Evolutionary conservation across 495 filamentous ascomycete genomes (phyloP).

Genomic region (Penicillium longicatenatum): DNA sequence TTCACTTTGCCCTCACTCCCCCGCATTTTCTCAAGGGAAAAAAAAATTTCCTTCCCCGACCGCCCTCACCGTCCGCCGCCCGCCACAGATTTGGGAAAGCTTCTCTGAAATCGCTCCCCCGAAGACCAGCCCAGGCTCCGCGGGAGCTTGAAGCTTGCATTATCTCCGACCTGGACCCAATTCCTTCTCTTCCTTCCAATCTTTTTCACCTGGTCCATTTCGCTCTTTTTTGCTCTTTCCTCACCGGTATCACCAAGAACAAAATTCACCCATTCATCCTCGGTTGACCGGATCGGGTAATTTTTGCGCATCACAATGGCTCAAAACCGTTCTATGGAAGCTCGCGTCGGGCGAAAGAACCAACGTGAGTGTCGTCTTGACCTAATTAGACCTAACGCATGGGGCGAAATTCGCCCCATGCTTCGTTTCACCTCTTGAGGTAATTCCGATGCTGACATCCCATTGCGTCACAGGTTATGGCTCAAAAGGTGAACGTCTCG

Average conservation of each 20-base stretch:
- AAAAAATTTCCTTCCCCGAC: constrained; percentile 30
- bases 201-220: constrained; percentile 3
- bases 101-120: not conserved
- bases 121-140: constrained; percentile 12
- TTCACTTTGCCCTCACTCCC: constrained; percentile 15
- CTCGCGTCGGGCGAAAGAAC: constrained; percentile 72
- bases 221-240: constrained; percentile 24
- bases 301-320: constrained; percentile 50
- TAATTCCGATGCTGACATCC: constrained; percentile 7
- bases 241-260: not conserved
- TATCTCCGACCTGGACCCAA: constrained; percentile 4
- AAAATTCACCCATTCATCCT: constrained; percentile 1
- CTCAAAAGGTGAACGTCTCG: constrained; percentile 86
- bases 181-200: constrained; percentile 8
- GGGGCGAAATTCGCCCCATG: constrained; percentile 1
- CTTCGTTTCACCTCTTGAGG: not conserved
- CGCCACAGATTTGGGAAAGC: not conserved
- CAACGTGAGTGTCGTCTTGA: constrained; percentile 62
- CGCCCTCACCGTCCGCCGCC: constrained; percentile 1
- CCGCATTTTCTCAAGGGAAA: constrained; percentile 19
- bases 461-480: constrained; percentile 71
- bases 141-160: constrained; percentile 18
- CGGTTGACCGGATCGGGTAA: constrained; percentile 8
- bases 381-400: not conserved
- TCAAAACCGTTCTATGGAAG: constrained; percentile 71